Base-by-base conservation (phyloP, 108 stramenopile species). In the Skeletonema costatum region DNA sequence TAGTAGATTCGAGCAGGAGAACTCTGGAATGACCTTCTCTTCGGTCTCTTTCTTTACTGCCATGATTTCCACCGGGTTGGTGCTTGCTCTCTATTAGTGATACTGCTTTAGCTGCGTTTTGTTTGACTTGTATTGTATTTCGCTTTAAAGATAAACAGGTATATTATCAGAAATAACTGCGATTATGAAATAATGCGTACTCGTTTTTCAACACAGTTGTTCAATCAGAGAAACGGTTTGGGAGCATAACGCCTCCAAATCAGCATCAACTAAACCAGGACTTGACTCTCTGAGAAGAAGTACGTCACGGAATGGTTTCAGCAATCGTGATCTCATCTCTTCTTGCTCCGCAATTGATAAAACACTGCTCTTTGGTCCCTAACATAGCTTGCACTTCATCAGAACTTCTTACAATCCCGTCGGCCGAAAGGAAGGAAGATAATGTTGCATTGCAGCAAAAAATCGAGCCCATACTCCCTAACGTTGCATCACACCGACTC, bases 311-410 rank as follows among this genome's bases (percentile, higher is more conserved):
- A 77, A 77, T 29, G 76, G 76, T 14, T 71, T 64, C 62, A 77
- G 19, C 11, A 77, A 25, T 17, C 14, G 64, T 33, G 19, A 53
- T 74, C 1, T 56, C 12, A 32, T 39, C 42, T 33, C 11, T 13
- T 33, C 38, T n/a, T n/a, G 17, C 31, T 44, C 31, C 9, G 4
- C 17, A 31, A 39, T 62, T 46, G 32, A 35, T 21, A 10, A 13
- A 16, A 60, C 56, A 14, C 14, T 8, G 44, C 31, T 64, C 13
- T 9, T 44, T 17, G 13, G 19, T 17, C 17, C 41, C 59, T 74
- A 83, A 62, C 19, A 73, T 42, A 13, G 65, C 17, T 30, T 75
- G 68, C 3, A 67, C 75, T 60, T 63, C 60, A 14, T 73, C 75
- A 31, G 32, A 7, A 25, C 61, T 32, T 17, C 61, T 32, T 17